Evolutionary conservation across 2,329 filamentous ascomycete species (phyloP).

Genomic region (Berkeleyomyces basicola): DNA sequence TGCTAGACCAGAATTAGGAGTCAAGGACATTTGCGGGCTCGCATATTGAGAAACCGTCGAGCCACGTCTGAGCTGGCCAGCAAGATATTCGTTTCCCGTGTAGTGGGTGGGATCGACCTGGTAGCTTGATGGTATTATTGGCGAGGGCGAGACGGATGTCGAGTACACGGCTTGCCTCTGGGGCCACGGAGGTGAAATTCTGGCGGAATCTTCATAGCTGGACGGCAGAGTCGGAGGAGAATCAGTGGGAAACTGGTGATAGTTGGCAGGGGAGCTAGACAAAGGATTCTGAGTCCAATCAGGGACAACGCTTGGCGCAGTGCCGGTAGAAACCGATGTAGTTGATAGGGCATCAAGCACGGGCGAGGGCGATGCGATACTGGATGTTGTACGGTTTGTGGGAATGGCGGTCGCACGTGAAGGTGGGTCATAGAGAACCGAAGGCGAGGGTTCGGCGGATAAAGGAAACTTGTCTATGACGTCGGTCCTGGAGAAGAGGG

Average conservation of each 20-base stretch:
- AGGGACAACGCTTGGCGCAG: conserved; percentile 27
- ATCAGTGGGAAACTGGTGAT: conserved; percentile 33
- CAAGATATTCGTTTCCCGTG: conserved; percentile 17
- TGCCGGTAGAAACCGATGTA: conserved; percentile 32
- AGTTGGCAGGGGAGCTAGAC: conserved; percentile 35
- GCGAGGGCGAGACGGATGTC: conserved; percentile 20
- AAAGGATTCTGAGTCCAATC: conserved; percentile 28
- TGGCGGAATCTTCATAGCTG: conserved; percentile 29
- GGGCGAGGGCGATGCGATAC: conserved; percentile 26
- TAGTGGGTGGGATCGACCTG: conserved; percentile 27
- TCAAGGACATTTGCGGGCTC: conserved; percentile 28
- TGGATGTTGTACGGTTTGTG: neutral
- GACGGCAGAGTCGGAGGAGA: conserved; percentile 37
- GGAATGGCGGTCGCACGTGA: neutral
- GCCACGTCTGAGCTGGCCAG: neutral
- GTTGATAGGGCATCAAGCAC: conserved; percentile 32
- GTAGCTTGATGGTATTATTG: conserved; percentile 32
- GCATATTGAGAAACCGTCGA: conserved; percentile 27
- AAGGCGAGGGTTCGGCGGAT: conserved; percentile 2
- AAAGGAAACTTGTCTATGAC: conserved; percentile 21
- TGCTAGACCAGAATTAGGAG: conserved; percentile 43
- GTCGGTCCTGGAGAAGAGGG: conserved; percentile 23
- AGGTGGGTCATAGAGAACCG: neutral
- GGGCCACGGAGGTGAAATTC: neutral
- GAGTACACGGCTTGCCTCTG: neutral